A percentile compares a stretch with the other conserved stretches of the same genome.
These are phyloP conservation scores for Cercophora newfieldiana DNA, from an alignment of 495 filamentous ascomycete species.

Conservation along the genomic window DNA sequence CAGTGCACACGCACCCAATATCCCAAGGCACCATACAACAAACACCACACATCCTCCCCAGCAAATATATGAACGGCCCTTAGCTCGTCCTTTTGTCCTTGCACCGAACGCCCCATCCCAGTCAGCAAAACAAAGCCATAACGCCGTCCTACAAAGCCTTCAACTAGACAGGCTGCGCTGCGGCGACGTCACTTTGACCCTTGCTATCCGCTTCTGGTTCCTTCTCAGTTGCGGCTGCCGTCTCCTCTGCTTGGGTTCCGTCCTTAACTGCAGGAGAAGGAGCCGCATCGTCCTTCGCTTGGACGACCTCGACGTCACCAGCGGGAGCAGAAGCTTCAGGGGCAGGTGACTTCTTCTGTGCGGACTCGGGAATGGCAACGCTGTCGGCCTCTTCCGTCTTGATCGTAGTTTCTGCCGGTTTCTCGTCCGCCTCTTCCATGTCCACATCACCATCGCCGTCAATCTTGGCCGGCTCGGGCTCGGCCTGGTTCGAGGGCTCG, in stretches of 20 bases:
- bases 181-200: not conserved
- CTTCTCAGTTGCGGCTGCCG: not conserved
- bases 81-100: not conserved
- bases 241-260: not conserved
- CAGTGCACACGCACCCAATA: no score
- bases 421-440: constrained; percentile 33
- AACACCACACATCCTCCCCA: no score
- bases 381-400: constrained; percentile 37
- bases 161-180: not conserved
- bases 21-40: no score
- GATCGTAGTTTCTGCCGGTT: constrained; percentile 27
- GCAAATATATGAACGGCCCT: not conserved
- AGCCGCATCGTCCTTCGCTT: not conserved
- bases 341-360: constrained; percentile 11
- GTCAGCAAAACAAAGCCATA: not conserved
- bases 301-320: constrained; percentile 12
- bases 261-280: not conserved
- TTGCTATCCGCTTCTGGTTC: not conserved
- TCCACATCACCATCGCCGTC: constrained; percentile 41
- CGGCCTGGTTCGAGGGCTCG: constrained; percentile 1
- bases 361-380: constrained; percentile 8
- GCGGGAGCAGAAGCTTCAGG: not conserved
- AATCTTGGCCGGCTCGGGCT: constrained; percentile 16
- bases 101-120: not conserved
- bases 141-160: not conserved